Percentiles rank a stretch among this genome's conserved stretches.
These are phyloP conservation scores for Ceriops zippeliana DNA, from an alignment of 345 rosid genomes.

Conservation along the genomic window DNA sequence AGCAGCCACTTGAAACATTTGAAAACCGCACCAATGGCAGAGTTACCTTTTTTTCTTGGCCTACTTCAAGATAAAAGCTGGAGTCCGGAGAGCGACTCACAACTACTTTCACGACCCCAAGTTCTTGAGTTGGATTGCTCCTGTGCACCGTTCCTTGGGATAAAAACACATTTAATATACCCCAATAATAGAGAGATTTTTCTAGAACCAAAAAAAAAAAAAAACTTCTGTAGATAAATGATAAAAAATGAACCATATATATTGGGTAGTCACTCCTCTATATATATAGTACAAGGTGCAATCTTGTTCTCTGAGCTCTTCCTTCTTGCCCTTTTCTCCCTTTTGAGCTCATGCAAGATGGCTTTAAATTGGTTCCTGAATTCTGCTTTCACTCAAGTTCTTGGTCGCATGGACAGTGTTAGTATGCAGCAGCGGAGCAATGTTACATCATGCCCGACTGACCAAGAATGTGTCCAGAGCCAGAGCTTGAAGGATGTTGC, in stretches of 20 bases:
- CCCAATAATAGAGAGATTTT: constrained; percentile 1
- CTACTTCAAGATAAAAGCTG: constrained; percentile 12
- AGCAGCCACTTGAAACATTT: constrained; percentile 4
- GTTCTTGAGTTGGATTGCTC: background rate
- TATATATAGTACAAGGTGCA: background rate
- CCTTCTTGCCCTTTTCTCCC: background rate
- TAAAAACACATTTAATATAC: background rate
- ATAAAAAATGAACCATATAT: background rate
- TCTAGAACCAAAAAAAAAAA: background rate
- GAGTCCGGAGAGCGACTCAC: constrained; percentile 20
- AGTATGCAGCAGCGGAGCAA: background rate
- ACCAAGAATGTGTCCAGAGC: constrained; percentile 1
- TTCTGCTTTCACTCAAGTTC: constrained; percentile 30
- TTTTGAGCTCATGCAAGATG: constrained; percentile 17
- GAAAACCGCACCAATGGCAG: background rate
- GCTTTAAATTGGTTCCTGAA: constrained; percentile 32
- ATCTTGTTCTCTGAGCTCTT: background rate
- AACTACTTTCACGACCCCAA: constrained; percentile 15
- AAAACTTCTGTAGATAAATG: background rate
- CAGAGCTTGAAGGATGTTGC: background rate
- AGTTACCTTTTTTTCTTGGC: background rate
- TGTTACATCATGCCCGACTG: background rate
- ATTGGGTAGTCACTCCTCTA: background rate
- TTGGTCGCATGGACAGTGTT: constrained; percentile 20
- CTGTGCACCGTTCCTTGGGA: background rate